These are phyloP conservation scores for Vigna mungo DNA, from an alignment of 306 rosid genomes.

Conservation along the genomic window DNA sequence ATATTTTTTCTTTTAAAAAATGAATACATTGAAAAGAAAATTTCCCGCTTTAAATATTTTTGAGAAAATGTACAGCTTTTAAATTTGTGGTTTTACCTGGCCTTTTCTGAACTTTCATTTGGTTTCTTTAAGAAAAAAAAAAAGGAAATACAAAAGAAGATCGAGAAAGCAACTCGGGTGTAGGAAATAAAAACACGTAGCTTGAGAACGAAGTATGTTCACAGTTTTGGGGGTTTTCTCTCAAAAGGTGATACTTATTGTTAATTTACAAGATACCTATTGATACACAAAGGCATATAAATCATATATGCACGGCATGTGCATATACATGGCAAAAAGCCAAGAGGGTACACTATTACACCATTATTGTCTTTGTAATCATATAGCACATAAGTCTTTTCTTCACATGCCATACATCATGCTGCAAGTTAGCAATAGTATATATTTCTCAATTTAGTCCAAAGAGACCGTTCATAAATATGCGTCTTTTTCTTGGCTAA, in stretches of 20 bases:
- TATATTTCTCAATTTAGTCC: background rate
- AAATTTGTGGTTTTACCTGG: conserved; percentile 44
- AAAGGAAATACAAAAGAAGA: conserved; percentile 48
- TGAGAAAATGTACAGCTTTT: conserved; percentile 59
- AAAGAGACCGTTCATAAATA: background rate
- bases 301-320: conserved; percentile 40
- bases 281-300: conserved; percentile 28
- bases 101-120: conserved; percentile 62
- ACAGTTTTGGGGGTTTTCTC: conserved; percentile 44
- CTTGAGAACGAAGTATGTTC: conserved; percentile 73
- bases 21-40: background rate
- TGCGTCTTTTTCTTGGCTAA: conserved; percentile 3
- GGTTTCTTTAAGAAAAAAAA: conserved; percentile 47
- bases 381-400: conserved; percentile 34
- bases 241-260: conserved; percentile 54
- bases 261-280: conserved; percentile 51
- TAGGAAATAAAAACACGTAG: conserved; percentile 58
- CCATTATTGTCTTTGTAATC: conserved; percentile 35
- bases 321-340: conserved; percentile 26
- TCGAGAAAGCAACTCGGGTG: conserved; percentile 51
- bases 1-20: background rate
- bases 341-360: background rate
- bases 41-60: conserved; percentile 54
- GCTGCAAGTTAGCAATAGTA: background rate
- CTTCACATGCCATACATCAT: conserved; percentile 44